These are phyloP conservation scores for Streptanthus diversifolius DNA, from an alignment of 345 rosid genomes.

Conservation along the genomic window DNA sequence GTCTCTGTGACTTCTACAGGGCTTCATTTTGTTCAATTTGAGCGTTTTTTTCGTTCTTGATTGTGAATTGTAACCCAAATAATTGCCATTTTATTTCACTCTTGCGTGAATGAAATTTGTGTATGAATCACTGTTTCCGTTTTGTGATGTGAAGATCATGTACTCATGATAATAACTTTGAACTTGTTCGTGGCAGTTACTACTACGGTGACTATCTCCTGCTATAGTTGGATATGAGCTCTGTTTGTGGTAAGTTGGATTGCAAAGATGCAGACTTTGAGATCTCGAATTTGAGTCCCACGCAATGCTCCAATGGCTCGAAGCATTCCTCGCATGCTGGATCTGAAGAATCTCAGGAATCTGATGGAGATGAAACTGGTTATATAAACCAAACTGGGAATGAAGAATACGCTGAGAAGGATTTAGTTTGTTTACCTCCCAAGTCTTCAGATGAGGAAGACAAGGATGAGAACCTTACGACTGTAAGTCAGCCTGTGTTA, in stretches of 20 bases:
- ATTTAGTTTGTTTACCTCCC: conserved; percentile 11
- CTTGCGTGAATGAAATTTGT: too few species aligned
- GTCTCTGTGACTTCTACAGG: not conserved
- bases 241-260: conserved; percentile 26
- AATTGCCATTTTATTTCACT: too few species aligned
- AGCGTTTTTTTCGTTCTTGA: too few species aligned
- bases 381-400: conserved; percentile 35
- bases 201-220: not conserved
- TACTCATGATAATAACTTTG: not conserved
- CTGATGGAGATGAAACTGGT: conserved; percentile 40
- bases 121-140: too few species aligned
- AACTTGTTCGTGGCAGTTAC: conserved; percentile 24
- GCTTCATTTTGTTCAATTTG: too few species aligned
- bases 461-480: conserved; percentile 29
- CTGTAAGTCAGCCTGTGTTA: conserved; percentile 33
- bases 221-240: conserved; percentile 43
- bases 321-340: conserved; percentile 16
- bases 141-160: too few species aligned
- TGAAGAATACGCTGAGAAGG: conserved; percentile 27
- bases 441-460: conserved; percentile 38
- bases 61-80: too few species aligned
- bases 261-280: conserved; percentile 36
- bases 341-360: conserved; percentile 37
- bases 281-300: conserved; percentile 18
- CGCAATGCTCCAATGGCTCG: conserved; percentile 22